A percentile compares a stretch with the other conserved stretches of the same genome.
Conservation (phyloP, 352 stramenopile genomes). For the Pythium myriotylum region DNA sequence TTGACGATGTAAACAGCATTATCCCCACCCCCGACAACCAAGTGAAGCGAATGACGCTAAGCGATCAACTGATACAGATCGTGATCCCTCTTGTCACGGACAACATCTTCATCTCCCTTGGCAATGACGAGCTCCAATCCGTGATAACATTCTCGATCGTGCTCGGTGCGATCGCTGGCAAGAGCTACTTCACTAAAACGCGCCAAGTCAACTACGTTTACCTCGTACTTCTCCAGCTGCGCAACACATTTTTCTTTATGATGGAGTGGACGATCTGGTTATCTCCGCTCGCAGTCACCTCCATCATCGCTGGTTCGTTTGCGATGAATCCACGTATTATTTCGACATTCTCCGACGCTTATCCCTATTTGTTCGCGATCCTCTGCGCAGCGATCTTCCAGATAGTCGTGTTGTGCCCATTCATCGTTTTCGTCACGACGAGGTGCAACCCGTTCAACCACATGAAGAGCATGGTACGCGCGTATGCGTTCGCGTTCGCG, state of each 20-base stretch:
- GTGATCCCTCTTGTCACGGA: constrained; percentile 54
- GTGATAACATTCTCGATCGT: constrained; percentile 77
- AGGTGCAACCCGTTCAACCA: constrained; percentile 67
- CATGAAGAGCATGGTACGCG: constrained; percentile 62
- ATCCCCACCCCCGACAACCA: constrained; percentile 34
- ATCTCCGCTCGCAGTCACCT: constrained; percentile 63
- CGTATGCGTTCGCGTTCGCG: constrained; percentile 68
- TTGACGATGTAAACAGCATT: constrained; percentile 48
- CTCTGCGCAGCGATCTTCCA: constrained; percentile 40
- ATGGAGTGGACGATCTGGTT: constrained; percentile 71
- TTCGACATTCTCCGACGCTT: constrained; percentile 46
- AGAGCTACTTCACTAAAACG: constrained; percentile 60
- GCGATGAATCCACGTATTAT: constrained; percentile 40
- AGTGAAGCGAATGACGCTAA: constrained; percentile 46
- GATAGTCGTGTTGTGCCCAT: constrained; percentile 52
- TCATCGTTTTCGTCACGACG: constrained; percentile 61
- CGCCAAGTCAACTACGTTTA: constrained; percentile 65
- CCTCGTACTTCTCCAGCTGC: constrained; percentile 57
- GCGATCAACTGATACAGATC: constrained; percentile 54
- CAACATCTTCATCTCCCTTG: constrained; percentile 63
- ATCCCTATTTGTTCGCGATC: constrained; percentile 48
- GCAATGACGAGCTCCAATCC: constrained; percentile 48
- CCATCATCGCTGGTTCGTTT: constrained; percentile 59
- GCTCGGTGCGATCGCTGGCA: constrained; percentile 53
- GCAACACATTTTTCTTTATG: constrained; percentile 69